Evolutionary conservation across 2,329 filamentous ascomycete genomes (phyloP), one percentile per base, ranked within the genome.

Genomic region (Colletotrichum eremochloae): DNA sequence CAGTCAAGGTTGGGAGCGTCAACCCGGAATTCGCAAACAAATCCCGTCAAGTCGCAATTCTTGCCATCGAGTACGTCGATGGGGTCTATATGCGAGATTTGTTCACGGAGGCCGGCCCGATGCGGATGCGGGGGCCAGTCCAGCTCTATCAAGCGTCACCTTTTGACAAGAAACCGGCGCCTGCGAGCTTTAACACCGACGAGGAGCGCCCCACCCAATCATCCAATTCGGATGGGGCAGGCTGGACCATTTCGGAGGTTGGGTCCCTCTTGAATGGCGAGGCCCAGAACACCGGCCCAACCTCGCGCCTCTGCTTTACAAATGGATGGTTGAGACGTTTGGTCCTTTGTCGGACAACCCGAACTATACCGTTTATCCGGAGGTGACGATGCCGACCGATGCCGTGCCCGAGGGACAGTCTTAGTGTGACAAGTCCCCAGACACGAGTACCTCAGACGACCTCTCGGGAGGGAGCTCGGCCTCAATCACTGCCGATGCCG

Each of bases 51-150:
- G 63, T 71, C 20, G 46, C 48, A 3, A 40, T 67, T 15, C 63
- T 67, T 3, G 55, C 40, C 3, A n/a, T 46, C 1, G 63, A 67
- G 33, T 61, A 61, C 14, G 24, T 71, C 14, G 56, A 67, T 6
- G 68, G 68, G 0, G 31, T 33, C 2, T 8, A n/a, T 12, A 18
- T 71, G 5, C 1, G 44, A 2, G 33, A 24, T 0, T 20, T 68
- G 1, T 64, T 64, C 18, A 0, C 15, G 2, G 20, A 8, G 4
- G 31, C 3, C 15, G 50, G 66, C 9, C 66, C 50, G 2, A 20
- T 2, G 2, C 18, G 0, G 2, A 20, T 2, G 2, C 18, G 0
- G 14, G 24, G 18, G 40, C 52, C 2, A 3, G 50, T 64, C 33
- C 9, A 44, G 18, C 33, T 42, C 2, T 40, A 50, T 42, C 3